Evolutionary conservation across 352 stramenopile species (phyloP).

Genomic region (Phytophthora meadii): DNA sequence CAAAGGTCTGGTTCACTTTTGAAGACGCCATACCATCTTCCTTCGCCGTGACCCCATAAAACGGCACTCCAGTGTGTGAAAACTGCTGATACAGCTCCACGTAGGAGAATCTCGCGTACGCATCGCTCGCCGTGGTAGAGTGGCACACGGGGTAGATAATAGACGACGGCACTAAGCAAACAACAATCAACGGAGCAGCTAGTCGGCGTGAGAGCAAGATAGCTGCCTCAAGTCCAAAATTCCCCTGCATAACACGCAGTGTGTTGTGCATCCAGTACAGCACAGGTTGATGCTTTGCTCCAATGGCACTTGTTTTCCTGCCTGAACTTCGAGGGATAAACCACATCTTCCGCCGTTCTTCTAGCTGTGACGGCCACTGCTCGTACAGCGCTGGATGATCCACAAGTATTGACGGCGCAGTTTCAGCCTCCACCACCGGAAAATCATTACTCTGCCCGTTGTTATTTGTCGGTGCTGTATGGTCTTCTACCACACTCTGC

Average conservation of each 20-base stretch:
- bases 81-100: constrained; percentile 60
- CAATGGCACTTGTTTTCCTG: constrained; percentile 11
- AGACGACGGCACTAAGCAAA: constrained; percentile 54
- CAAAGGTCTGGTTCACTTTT: constrained; percentile 3
- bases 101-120: constrained; percentile 60
- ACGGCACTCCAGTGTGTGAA: constrained; percentile 42
- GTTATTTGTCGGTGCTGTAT: background rate
- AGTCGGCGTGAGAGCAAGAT: constrained; percentile 53
- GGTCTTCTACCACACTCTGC: constrained; percentile 5
- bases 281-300: constrained; percentile 33
- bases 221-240: constrained; percentile 66
- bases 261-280: constrained; percentile 81
- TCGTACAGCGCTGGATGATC: constrained; percentile 38
- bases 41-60: constrained; percentile 52
- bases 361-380: constrained; percentile 57
- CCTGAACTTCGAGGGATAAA: constrained; percentile 31
- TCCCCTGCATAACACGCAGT: constrained; percentile 63
- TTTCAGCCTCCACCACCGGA: constrained; percentile 7
- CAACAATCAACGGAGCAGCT: constrained; percentile 48
- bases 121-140: constrained; percentile 60
- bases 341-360: constrained; percentile 52
- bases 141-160: constrained; percentile 66
- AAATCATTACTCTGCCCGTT: background rate
- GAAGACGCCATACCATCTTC: constrained; percentile 2
- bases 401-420: background rate